A percentile compares a stretch with the other conserved stretches of the same genome.
These are phyloP conservation scores for Solioccasus polychromus DNA, from an alignment of 768 basidiomycete genomes.

Conservation along the genomic window DNA sequence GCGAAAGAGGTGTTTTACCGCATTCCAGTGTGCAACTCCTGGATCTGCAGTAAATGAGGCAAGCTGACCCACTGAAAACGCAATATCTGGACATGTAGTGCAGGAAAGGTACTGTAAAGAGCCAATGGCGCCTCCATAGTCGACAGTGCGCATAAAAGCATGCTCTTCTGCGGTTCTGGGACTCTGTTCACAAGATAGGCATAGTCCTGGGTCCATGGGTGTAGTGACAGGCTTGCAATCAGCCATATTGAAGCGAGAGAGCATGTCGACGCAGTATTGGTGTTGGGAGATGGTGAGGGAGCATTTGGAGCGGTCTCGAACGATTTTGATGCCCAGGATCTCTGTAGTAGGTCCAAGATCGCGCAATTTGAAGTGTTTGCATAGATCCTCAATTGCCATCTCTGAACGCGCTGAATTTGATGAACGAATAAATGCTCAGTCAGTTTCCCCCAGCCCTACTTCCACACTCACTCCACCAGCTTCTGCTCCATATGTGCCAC, in stretches of 20 bases:
- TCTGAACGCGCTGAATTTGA: constrained; percentile 34
- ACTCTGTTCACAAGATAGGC: neutral
- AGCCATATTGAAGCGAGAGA: constrained; percentile 19
- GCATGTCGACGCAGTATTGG: constrained; percentile 18
- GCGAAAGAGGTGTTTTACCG: constrained; percentile 2
- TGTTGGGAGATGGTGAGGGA: constrained; percentile 17
- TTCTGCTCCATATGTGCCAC: neutral
- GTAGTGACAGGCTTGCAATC: constrained; percentile 19
- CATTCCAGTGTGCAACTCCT: constrained; percentile 16
- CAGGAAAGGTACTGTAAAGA: constrained; percentile 12
- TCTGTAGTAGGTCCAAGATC: constrained; percentile 17
- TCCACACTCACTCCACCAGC: neutral
- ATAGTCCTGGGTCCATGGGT: constrained; percentile 13
- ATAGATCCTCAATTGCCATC: constrained; percentile 12
- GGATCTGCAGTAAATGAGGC: constrained; percentile 19
- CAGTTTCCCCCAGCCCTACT: neutral
- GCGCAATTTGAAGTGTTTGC: constrained; percentile 2
- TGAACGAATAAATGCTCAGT: constrained; percentile 12
- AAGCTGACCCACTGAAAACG: constrained; percentile 15
- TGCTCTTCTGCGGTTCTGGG: neutral
- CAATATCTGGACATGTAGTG: constrained; percentile 21
- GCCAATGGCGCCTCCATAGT: constrained; percentile 14
- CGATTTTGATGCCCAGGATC: constrained; percentile 24
- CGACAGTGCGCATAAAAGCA: constrained; percentile 5
- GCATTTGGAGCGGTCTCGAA: constrained; percentile 2